phyloP scores from a whole-genome alignment of 768 basidiomycete species.

The Tulasnella sp. region DNA sequence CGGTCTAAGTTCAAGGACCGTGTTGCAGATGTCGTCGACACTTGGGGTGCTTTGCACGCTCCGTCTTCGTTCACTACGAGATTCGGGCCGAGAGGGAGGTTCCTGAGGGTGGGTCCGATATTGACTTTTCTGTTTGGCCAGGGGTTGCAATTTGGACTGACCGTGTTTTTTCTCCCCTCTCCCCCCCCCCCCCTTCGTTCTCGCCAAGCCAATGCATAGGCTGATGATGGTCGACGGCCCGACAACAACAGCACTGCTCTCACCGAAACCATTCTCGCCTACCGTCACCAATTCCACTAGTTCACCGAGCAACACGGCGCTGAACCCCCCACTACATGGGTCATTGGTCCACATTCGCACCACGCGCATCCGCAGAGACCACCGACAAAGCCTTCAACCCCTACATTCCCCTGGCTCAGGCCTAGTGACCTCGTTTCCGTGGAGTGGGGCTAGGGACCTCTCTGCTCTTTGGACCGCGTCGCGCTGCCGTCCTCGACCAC shows the following conservation, averaged over 20 bases:
- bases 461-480: constrained; percentile 81
- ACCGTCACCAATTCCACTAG: constrained; percentile 92
- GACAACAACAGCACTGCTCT: constrained; percentile 97
- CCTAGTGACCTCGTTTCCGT: constrained; percentile 95
- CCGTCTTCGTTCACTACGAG: constrained; percentile 81
- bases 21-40: constrained; percentile 56
- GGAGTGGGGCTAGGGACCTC: constrained; percentile 99
- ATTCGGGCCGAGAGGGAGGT: constrained; percentile 87
- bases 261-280: constrained; percentile 91
- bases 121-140: constrained; percentile 5
- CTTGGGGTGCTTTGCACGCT: constrained; percentile 71
- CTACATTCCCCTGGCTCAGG: constrained; percentile 92
- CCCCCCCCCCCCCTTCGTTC: neutral
- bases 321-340: constrained; percentile 96
- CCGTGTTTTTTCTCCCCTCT: constrained; percentile 5
- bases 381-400: constrained; percentile 88
- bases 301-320: constrained; percentile 86
- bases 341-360: constrained; percentile 96
- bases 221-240: constrained; percentile 96
- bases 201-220: constrained; percentile 48
- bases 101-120: constrained; percentile 85
- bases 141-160: neutral
- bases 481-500: constrained; percentile 90
- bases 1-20: constrained; percentile 81
- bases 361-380: constrained; percentile 80